Evolutionary conservation across 306 rosid species (phyloP).

Genomic region (Crotalaria pallida): DNA sequence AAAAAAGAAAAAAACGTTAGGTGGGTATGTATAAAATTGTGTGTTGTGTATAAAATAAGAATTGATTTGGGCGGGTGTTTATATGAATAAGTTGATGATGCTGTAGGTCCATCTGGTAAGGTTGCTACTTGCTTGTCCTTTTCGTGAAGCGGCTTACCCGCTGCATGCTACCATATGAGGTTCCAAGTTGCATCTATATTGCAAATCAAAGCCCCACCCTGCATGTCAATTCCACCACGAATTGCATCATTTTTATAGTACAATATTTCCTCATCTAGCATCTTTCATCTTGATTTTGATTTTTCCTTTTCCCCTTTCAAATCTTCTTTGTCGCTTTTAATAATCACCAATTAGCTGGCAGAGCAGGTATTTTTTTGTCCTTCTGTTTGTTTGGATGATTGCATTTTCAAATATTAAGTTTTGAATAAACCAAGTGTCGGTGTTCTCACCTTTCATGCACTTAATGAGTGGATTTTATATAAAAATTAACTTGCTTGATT

Average conservation of each 20-base stretch:
- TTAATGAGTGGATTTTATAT: not conserved
- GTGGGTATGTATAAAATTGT: not conserved
- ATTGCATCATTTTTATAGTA: constrained; percentile 25
- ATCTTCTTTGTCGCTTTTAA: constrained; percentile 37
- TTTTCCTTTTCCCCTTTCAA: constrained; percentile 12
- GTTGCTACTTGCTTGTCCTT: constrained; percentile 6
- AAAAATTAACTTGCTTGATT: constrained; percentile 14
- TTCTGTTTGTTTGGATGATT: constrained; percentile 32
- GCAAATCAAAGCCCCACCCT: constrained; percentile 40
- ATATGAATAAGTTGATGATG: not conserved
- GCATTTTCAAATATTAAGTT: constrained; percentile 24
- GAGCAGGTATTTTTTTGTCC: constrained; percentile 67
- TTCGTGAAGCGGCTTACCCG: constrained; percentile 38
- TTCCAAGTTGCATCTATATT: constrained; percentile 31
- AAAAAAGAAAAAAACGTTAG: not conserved
- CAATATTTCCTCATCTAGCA: constrained; percentile 14
- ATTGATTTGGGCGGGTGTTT: not conserved
- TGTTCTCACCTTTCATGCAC: constrained; percentile 21
- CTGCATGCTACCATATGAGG: constrained; percentile 15
- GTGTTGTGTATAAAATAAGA: not conserved
- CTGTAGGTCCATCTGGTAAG: constrained; percentile 25
- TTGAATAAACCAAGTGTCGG: constrained; percentile 52
- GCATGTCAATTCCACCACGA: constrained; percentile 37
- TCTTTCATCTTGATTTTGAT: not conserved
- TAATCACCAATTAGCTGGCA: constrained; percentile 66